Evolutionary conservation across 1,284 basidiomycete genomes (phyloP).

Genomic region (Mycosarcoma mackinlayi): DNA sequence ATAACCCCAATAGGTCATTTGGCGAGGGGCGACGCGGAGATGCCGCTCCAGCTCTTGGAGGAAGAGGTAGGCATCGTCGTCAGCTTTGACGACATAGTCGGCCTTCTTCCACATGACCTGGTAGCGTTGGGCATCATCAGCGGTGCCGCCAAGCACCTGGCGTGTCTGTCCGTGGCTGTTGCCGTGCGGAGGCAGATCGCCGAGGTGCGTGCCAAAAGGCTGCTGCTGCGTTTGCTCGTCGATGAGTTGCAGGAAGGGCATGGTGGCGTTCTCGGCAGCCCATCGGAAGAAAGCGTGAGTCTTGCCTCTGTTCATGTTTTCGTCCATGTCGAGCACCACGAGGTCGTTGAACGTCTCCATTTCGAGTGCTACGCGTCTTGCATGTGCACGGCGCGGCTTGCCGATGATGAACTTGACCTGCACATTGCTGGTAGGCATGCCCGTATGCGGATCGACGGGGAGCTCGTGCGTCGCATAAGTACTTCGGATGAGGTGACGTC

Average conservation of each 20-base stretch:
- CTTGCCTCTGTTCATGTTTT: constrained; percentile 94
- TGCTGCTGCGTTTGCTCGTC: constrained; percentile 14
- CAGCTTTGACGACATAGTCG: constrained; percentile 67
- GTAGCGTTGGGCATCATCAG: constrained; percentile 38
- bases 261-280: constrained; percentile 90
- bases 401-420: constrained; percentile 92
- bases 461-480: constrained; percentile 83
- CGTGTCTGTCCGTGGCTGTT: constrained; percentile 41
- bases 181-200: constrained; percentile 10
- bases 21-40: constrained; percentile 61
- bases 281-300: constrained; percentile 83
- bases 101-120: constrained; percentile 66
- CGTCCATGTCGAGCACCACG: constrained; percentile 81
- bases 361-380: constrained; percentile 83
- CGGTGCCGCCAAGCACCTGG: constrained; percentile 32
- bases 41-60: constrained; percentile 66
- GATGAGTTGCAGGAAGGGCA: constrained; percentile 73
- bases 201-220: background rate
- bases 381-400: constrained; percentile 82
- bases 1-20: constrained; percentile 70
- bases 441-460: constrained; percentile 64
- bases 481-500: constrained; percentile 87
- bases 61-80: constrained; percentile 65
- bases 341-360: constrained; percentile 94
- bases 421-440: constrained; percentile 74